Evolutionary conservation across 805 yeast genomes (phyloP).

Genomic region (Pichia eremophila): DNA sequence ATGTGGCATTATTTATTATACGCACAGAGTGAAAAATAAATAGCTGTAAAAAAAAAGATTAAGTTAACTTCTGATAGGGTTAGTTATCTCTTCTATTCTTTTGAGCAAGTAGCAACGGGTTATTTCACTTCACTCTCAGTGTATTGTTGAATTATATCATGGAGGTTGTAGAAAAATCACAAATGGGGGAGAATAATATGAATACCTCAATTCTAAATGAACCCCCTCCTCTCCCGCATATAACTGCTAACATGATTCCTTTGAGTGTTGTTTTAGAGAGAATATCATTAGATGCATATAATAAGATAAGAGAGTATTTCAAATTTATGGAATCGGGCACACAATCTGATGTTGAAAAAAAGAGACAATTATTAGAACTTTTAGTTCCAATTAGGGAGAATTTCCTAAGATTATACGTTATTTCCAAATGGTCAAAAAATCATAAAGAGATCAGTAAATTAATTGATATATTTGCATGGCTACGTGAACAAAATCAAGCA

Average conservation of each 20-base stretch:
- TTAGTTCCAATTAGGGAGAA: conserved; percentile 72
- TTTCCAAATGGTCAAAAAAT: conserved; percentile 80
- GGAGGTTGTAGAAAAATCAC: not conserved
- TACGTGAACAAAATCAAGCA: conserved; percentile 65
- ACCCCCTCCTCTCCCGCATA: conserved; percentile 47
- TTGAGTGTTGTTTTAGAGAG: conserved; percentile 49
- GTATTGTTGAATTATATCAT: not conserved
- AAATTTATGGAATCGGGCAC: conserved; percentile 47
- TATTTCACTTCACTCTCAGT: too few relatives aligned
- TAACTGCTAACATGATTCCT: conserved; percentile 61
- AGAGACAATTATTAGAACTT: conserved; percentile 57
- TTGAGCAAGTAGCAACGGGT: too few relatives aligned
- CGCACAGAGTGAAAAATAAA: too few relatives aligned
- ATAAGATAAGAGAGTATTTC: conserved; percentile 50
- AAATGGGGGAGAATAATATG: not conserved
- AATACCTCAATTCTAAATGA: not conserved
- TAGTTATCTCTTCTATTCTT: too few relatives aligned
- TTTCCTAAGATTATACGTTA: conserved; percentile 72
- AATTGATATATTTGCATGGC: conserved; percentile 84
- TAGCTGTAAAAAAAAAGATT: too few relatives aligned
- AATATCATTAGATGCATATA: conserved; percentile 52
- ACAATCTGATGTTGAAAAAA: conserved; percentile 52
- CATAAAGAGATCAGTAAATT: conserved; percentile 61
- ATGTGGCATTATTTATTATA: too few relatives aligned
- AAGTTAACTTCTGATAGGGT: too few relatives aligned